Evolutionary conservation across 148 eudicot genomes (phyloP).

Genomic region (Silene uniflora): DNA sequence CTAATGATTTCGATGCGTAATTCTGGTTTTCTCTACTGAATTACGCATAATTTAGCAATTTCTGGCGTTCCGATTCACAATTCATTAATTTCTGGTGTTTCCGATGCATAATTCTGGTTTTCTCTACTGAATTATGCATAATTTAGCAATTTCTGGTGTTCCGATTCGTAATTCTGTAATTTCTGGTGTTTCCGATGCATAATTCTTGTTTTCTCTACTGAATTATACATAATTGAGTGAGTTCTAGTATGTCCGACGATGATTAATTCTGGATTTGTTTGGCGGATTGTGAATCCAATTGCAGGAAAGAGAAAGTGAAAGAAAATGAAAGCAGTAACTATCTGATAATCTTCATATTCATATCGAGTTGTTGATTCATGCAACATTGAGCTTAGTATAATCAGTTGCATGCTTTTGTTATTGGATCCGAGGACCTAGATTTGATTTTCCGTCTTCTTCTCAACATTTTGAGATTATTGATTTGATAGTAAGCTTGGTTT

Average conservation of each 20-base stretch:
- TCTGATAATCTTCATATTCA: constrained; percentile 5
- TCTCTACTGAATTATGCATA: constrained; percentile 10
- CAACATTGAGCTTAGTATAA: not conserved
- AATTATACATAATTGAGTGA: too few relatives aligned
- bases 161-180: not conserved
- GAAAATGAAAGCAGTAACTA: constrained; percentile 17
- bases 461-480: too few relatives aligned
- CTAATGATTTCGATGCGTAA: not conserved
- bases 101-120: not conserved
- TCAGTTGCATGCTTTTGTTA: not conserved
- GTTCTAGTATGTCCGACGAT: too few relatives aligned
- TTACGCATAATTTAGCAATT: too few relatives aligned
- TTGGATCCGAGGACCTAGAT: constrained; percentile 21
- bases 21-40: too few relatives aligned
- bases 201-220: too few relatives aligned
- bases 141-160: not conserved
- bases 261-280: constrained; percentile 13
- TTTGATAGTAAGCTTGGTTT: not conserved
- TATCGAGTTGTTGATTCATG: not conserved
- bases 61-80: too few relatives aligned
- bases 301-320: too few relatives aligned
- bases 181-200: not conserved
- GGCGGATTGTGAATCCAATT: not conserved
- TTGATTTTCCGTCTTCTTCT: not conserved
- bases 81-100: not conserved